Evolutionary conservation across 495 filamentous ascomycete species (phyloP), one percentile per base, ranked within the genome.

Genomic region (Cercophora samala): DNA sequence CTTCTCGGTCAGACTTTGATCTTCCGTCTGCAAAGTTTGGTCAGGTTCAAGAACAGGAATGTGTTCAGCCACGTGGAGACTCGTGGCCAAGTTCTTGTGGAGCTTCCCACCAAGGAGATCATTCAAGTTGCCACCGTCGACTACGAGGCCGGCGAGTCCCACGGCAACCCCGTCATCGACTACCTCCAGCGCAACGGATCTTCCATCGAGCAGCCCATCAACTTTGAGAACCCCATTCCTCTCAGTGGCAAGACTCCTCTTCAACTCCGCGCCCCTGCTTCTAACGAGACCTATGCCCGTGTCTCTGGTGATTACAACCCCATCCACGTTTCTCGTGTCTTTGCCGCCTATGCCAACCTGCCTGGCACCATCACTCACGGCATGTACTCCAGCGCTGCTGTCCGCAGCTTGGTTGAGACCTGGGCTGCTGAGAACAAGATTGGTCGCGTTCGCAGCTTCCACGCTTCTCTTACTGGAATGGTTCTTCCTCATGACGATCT

Each of bases 381-480:
- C 66, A 99, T 99, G 95, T 99, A 98, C 84, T 92, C 93, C 5
- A 97, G 94, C 80, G 95, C 95, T 63, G 93, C 96, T 22, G 95
- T 98, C n/a, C 90, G 95, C 62, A 93, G 92, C 77, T 81, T 97
- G n/a, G 94, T 99, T 5, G 95, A 98, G 83, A 97, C 94, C 13
- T 98, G 95, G 96, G 96, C 95, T 26, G 96, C 95, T 19, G 95
- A 98, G 81, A 99, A 98, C 81, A 94, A 97, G 76, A 88, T 97
- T 69, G 94, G 96, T 61, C 95, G 96, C 68, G 96, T 99, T 58
- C 89, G 95, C 70, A 97, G 94, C 72, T 99, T 95, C 85, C 92
- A 96, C 77, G 93, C 93, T 68, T 92, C 89, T 15, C 85, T 99
- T 64, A 93, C 97, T 18, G 95, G 94, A 58, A 99, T 99, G 95